phyloP scores from a whole-genome alignment of 2,329 filamentous ascomycete species.

The Leptographium galeiforme region DNA sequence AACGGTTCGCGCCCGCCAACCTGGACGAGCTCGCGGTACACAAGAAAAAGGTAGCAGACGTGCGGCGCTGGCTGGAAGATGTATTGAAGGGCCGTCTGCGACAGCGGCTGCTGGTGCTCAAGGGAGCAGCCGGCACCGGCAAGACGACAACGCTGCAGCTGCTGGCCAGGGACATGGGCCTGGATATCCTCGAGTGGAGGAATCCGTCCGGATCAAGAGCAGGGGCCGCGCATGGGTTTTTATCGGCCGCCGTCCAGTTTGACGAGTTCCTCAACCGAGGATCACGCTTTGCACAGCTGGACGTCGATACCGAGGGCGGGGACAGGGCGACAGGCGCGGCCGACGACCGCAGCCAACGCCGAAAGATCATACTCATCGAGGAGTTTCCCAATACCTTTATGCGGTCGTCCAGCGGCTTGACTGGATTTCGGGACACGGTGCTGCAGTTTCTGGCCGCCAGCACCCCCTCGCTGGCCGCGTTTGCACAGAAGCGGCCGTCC shows the following conservation, averaged over 20 bases:
- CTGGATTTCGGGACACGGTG: constrained; percentile 62
- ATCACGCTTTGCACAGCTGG: constrained; percentile 55
- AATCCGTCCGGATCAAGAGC: constrained; percentile 53
- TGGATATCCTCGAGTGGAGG: constrained; percentile 78
- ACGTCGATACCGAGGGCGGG: constrained; percentile 13
- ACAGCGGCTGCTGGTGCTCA: constrained; percentile 69
- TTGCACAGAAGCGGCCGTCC: constrained; percentile 18
- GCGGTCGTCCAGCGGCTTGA: constrained; percentile 48
- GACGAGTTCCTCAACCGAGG: constrained; percentile 81
- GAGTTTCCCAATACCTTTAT: constrained; percentile 70
- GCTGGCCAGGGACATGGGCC: constrained; percentile 62
- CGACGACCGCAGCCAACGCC: constrained; percentile 1
- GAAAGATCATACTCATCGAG: constrained; percentile 58
- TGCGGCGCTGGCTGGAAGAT: constrained; percentile 67
- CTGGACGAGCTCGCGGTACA: constrained; percentile 84
- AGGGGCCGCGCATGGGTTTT: constrained; percentile 38
- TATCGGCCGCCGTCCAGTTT: constrained; percentile 68
- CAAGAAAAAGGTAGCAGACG: constrained; percentile 84
- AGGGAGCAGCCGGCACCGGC: constrained; percentile 79
- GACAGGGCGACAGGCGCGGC: constrained; percentile 13
- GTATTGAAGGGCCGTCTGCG: constrained; percentile 51
- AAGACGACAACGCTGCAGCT: constrained; percentile 81
- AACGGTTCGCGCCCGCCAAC: constrained; percentile 62
- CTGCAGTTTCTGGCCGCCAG: constrained; percentile 60
- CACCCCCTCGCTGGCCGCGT: constrained; percentile 40